Percentiles rank a stretch among this genome's conserved stretches.
phyloP scores from a whole-genome alignment of 192 early-diverging fungal species.

The Pilaira anomala region DNA sequence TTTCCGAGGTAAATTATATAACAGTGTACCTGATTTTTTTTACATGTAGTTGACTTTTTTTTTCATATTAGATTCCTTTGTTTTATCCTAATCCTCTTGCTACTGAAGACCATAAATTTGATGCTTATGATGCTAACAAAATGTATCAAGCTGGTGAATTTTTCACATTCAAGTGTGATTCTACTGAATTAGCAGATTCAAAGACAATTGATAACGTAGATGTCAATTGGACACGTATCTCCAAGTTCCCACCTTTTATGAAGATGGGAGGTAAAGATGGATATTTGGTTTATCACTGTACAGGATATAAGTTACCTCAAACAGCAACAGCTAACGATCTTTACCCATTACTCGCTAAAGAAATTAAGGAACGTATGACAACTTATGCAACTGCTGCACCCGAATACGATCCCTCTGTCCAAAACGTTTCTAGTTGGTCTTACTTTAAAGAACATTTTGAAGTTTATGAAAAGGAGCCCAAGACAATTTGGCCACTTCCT shows the following conservation, averaged over 20 bases:
- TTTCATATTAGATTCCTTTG: constrained; percentile 13
- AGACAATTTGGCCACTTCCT: constrained; percentile 17
- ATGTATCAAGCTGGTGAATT: constrained; percentile 28
- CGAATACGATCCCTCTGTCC: background rate
- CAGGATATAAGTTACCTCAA: constrained; percentile 17
- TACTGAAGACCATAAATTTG: constrained; percentile 11
- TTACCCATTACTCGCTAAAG: background rate
- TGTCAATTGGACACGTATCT: constrained; percentile 17
- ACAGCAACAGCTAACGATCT: constrained; percentile 2
- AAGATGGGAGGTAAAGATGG: constrained; percentile 18
- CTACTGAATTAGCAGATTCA: constrained; percentile 1
- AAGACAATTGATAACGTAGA: constrained; percentile 15
- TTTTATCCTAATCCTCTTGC: constrained; percentile 25
- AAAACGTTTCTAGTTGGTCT: constrained; percentile 18
- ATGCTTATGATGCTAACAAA: constrained; percentile 11
- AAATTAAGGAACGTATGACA: background rate
- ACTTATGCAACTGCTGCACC: background rate
- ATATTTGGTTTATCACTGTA: constrained; percentile 18
- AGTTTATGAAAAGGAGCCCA: constrained; percentile 5
- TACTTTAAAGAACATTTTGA: constrained; percentile 24
- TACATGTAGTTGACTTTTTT: background rate
- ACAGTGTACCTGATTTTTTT: background rate
- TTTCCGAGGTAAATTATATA: constrained; percentile 1
- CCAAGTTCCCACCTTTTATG: constrained; percentile 19
- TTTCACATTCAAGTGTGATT: constrained; percentile 16